Evolutionary conservation across 148 eudicot species (phyloP), one percentile per base, ranked within the genome.

Genomic region (Drosera capensis): DNA sequence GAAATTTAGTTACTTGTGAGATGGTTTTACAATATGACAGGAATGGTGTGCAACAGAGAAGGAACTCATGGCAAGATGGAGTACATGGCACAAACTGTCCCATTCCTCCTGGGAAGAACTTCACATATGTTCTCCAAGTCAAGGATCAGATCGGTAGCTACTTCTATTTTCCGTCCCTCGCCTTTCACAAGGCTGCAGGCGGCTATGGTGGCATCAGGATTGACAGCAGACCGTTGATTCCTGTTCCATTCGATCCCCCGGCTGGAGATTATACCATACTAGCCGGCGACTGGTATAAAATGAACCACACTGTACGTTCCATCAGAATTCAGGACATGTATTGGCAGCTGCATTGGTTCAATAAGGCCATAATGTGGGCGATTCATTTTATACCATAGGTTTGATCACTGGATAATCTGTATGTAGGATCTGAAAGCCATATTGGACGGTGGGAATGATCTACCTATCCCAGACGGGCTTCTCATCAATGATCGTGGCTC

Each of bases 41-140:
- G 86, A 74, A 71, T 45, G 86, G 86, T 24, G 48, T 74, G 44
- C 75, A 68, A 43, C 80, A 79, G 30, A 66, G 71, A 49, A 79
- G 73, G 48, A 79, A 79, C 57, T 74, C 86, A 5, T 79, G 81
- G 80, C 78, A 79, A 49, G 86, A 79, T 23, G 86, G 86, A 5
- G 73, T 74, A 2, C 68, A 52, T 20, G 86, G 86, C 28, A 79
- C 86, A 2, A 79, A 68, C 45, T 79, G 86, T 49, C 86, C 86
- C 15, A 79, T 79, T 39, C 86, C 75, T 18, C 81, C 78, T 0
- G 75, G 81, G 7, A 43, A 66, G 20, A 79, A 79, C 71, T 79
- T 59, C 54, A 79, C 86, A 3, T 74, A 79, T 54, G 56, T 66
- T 18, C 74, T 74, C 22, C 80, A 79, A 68, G 81, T 66, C 21